phyloP scores from a whole-genome alignment of 345 rosid genomes.

The Melaleuca quinquenervia region DNA sequence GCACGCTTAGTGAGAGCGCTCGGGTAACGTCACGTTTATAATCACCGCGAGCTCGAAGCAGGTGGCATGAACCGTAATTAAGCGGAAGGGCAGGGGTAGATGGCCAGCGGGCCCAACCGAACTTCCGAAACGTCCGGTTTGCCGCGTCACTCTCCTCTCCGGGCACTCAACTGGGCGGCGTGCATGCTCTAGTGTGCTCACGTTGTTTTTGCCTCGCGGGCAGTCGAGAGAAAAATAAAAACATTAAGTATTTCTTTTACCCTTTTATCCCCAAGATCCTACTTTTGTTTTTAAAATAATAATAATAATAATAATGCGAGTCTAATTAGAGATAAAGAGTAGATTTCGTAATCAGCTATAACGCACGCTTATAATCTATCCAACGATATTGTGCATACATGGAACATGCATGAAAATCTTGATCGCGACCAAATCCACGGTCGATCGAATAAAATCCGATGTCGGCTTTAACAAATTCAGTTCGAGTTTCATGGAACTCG shows the following conservation, averaged over 20 bases:
- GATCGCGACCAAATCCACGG: not conserved
- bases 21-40: not conserved
- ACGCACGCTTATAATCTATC: not conserved
- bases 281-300: no score
- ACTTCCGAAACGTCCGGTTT: not conserved
- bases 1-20: not conserved
- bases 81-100: not conserved
- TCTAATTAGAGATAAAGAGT: not conserved
- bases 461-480: not conserved
- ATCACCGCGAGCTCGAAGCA: not conserved
- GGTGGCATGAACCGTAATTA: not conserved
- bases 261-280: not conserved
- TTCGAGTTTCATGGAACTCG: not conserved
- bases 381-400: not conserved
- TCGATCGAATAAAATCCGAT: not conserved
- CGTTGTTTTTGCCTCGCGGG: not conserved
- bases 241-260: not conserved
- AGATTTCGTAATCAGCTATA: not conserved
- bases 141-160: not conserved
- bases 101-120: not conserved
- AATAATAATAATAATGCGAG: not conserved
- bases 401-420: not conserved
- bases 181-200: not conserved
- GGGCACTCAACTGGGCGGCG: not conserved
- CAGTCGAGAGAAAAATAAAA: not conserved